Conservation (phyloP, 768 basidiomycete species). For the Pulveroboletus ravenelii region DNA sequence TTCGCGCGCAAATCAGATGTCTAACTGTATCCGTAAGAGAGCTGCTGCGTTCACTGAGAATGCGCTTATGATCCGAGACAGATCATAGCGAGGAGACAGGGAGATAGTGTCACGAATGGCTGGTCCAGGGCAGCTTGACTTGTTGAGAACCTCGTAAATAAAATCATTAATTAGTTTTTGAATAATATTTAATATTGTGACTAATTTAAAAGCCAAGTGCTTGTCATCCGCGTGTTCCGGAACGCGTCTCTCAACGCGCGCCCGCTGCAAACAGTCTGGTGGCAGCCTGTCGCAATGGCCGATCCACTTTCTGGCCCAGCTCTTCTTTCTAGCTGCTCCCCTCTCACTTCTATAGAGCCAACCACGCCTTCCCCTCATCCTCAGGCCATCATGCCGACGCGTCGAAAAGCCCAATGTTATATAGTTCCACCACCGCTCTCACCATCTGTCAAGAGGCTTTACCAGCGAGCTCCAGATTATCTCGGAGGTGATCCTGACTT, state of each 20-base stretch:
- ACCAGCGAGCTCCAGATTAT: slow-evolving; percentile 34
- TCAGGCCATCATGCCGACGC: slow-evolving; percentile 6
- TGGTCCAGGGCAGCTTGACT: not conserved
- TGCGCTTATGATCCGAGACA: slow-evolving; percentile 24
- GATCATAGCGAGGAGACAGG: not conserved
- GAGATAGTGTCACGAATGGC: too few relatives aligned
- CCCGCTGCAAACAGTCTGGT: not conserved
- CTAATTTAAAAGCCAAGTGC: too few relatives aligned
- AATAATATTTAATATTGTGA: too few relatives aligned
- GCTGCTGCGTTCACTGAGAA: not conserved
- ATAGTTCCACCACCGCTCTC: slow-evolving; percentile 38
- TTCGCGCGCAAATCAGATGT: slow-evolving; percentile 41
- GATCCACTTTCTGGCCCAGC: slow-evolving; percentile 10
- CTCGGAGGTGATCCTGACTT: slow-evolving; percentile 34
- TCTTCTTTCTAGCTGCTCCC: slow-evolving; percentile 13
- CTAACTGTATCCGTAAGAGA: too few relatives aligned
- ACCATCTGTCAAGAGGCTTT: slow-evolving; percentile 36
- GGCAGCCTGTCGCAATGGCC: slow-evolving; percentile 13
- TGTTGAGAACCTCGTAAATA: too few relatives aligned
- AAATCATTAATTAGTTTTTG: too few relatives aligned
- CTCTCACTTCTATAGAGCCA: slow-evolving; percentile 14
- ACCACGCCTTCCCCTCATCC: slow-evolving; percentile 4
- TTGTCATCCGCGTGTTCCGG: not conserved
- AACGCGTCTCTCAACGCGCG: slow-evolving; percentile 17
- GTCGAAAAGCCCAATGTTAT: slow-evolving; percentile 24